Base-by-base conservation (phyloP, 176 grass and related monocot genomes). In the Zea luxurians region DNA sequence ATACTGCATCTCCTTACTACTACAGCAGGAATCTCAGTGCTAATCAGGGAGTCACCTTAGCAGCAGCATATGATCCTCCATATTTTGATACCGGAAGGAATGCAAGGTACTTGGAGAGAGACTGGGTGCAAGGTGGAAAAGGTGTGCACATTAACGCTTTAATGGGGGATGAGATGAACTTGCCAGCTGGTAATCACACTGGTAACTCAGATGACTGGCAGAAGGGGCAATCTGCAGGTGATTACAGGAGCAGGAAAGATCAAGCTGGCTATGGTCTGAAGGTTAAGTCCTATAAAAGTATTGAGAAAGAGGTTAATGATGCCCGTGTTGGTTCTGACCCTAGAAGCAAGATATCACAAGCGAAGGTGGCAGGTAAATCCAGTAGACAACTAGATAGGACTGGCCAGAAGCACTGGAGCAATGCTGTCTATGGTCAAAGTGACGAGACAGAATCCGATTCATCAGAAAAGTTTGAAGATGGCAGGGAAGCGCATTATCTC, bases 361-460 rank as follows among this genome's bases (percentile, higher is more conserved):
- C 73, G 55, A 91, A 80, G 61, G 71, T 66, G 8, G 86, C 73
- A 68, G 81, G 61, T 79, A 88, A 86, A 74, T 64, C 83, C 43
- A 82, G 37, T 69, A 46, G 35, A 71, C 85, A 60, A 46, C 72
- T 84, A 60, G 88, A 75, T 35, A 68, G 61, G 43, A 90, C 61
- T 54, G 68, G 64, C 65, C 77, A 86, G 74, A 86, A 86, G 61
- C 83, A 68, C 78, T 72, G 69, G 64, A 78, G 78, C 68, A 79
- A 48, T 81, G 80, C 80, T 70, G 48, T 68, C 21, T 80, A 80
- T 69, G 77, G 78, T 78, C 91, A 87, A 67, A 94, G 77, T 70
- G 89, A 92, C 61, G 91, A 92, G 61, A 94, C 88, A 35, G 92
- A 99, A 83, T 99, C 92, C 66, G 92, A 98, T 85, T 92, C 92